These are phyloP conservation scores for Coemansia sp. DNA, from an alignment of 192 early-diverging fungal species.

Conservation along the genomic window DNA sequence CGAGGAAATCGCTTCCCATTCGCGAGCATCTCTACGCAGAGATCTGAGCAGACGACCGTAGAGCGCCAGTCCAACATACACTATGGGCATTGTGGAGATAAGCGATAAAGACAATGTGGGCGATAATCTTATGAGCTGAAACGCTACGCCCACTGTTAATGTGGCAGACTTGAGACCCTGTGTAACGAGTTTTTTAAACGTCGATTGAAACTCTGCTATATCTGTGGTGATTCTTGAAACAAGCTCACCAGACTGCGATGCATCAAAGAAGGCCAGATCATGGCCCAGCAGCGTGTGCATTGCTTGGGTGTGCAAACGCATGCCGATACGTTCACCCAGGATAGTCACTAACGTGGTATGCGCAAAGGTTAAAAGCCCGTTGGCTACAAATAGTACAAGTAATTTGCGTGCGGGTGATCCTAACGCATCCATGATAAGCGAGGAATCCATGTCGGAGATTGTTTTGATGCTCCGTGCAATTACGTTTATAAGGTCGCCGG, in stretches of 20 bases:
- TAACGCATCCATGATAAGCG: slow-evolving; percentile 27
- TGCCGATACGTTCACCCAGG: slow-evolving; percentile 63
- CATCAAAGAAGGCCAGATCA: slow-evolving; percentile 67
- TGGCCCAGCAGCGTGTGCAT: slow-evolving; percentile 59
- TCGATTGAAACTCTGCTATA: slow-evolving; percentile 63
- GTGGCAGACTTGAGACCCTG: slow-evolving; percentile 62
- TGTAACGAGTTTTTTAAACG: slow-evolving; percentile 64
- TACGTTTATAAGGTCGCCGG: slow-evolving; percentile 62
- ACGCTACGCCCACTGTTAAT: slow-evolving; percentile 57
- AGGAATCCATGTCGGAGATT: slow-evolving; percentile 15
- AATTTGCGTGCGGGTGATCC: slow-evolving; percentile 56
- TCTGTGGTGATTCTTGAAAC: slow-evolving; percentile 59
- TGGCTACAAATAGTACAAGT: slow-evolving; percentile 57
- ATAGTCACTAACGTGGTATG: slow-evolving; percentile 65
- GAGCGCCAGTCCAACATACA: slow-evolving; percentile 54
- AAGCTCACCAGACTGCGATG: slow-evolving; percentile 57
- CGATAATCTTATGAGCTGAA: slow-evolving; percentile 60
- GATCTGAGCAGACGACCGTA: slow-evolving; percentile 62
- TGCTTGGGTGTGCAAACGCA: slow-evolving; percentile 55
- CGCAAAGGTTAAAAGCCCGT: slow-evolving; percentile 63
- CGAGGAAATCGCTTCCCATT: slow-evolving; percentile 56
- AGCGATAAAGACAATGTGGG: slow-evolving; percentile 58
- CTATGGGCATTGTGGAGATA: slow-evolving; percentile 54
- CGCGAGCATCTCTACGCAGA: slow-evolving; percentile 44
- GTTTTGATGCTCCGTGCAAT: slow-evolving; percentile 46